Evolutionary conservation across 805 yeast species (phyloP), one percentile per base, ranked within the genome.

Genomic region (Kazachstania psychrophila): DNA sequence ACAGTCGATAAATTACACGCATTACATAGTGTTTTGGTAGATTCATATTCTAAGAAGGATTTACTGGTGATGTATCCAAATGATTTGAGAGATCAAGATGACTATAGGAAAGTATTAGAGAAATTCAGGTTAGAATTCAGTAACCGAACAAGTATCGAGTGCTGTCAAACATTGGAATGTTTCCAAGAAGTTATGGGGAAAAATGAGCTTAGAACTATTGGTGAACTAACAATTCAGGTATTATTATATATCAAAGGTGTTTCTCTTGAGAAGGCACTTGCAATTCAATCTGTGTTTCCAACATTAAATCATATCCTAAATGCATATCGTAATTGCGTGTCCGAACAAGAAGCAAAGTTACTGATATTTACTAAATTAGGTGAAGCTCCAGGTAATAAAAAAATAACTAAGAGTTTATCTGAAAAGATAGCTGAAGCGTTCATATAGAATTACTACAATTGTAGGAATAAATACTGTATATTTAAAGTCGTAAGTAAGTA

Each of bases 201-300:
- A 52, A 68, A 81, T 2, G 73, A 73, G 18, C 62, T 79, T 65
- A 65, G 72, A 50, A 82, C 95, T 0, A 75, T 85, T 0, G 75
- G 75, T 31, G 96, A 89, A 43, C 61, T 85, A 48, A 89, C 77
- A 47, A 61, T 86, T 2, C 66, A 73, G 31, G 76, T 86, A 79
- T 68, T 92, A 16, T 75, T 87, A 80, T 73, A 87, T 3, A 70
- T 82, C 2, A 70, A 73, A 42, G 98, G 97, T 0, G 67, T 92
- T 1, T 75, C 95, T 0, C 60, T 84, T 22, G 96, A 89, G 44
- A 86, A 83, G 53, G 98, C 98, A 0, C 52, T 75, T 8, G 74
- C 75, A 6, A 76, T 92, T 8, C 96, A 88, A 58, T 64, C 65
- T 14, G 54, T 68, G 28, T 92, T 68, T 51, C 75, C 76, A 2